These are phyloP conservation scores for Begonia masoniana DNA, from an alignment of 306 rosid species.

Conservation along the genomic window DNA sequence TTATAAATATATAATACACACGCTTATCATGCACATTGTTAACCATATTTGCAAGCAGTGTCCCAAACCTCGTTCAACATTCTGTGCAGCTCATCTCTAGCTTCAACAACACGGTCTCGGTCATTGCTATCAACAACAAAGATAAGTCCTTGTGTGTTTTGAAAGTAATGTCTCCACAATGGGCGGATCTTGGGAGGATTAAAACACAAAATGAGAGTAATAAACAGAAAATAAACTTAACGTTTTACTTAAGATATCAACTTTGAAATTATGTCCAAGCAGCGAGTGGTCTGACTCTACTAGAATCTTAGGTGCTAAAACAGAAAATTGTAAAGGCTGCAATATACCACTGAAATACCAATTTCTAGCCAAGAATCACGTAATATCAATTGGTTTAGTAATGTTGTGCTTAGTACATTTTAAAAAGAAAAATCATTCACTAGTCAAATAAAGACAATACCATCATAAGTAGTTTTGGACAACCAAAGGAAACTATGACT, in stretches of 20 bases:
- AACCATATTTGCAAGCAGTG: not conserved
- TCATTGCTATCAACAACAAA: conserved; percentile 71
- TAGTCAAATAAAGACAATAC: no score
- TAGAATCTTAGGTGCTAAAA: not conserved
- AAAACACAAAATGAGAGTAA: conserved; percentile 1
- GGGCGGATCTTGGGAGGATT: conserved; percentile 30
- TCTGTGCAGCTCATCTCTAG: conserved; percentile 59
- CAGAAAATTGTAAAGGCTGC: not conserved
- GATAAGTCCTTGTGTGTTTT: conserved; percentile 63
- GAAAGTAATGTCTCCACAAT: conserved; percentile 67
- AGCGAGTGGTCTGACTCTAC: not conserved
- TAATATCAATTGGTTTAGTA: no score
- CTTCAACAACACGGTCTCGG: conserved; percentile 60
- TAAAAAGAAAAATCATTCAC: no score
- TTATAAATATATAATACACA: no score
- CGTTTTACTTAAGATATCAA: no score
- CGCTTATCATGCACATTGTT: not conserved
- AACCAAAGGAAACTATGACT: no score
- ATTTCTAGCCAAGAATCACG: no score
- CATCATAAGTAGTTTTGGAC: no score
- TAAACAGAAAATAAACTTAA: not conserved
- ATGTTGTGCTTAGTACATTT: no score
- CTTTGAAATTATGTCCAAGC: no score
- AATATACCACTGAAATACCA: no score
- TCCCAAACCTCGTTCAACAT: conserved; percentile 50